Evolutionary conservation across 495 filamentous ascomycete genomes (phyloP), one percentile per base, ranked within the genome.

Genomic region (Daldinia caldariorum): DNA sequence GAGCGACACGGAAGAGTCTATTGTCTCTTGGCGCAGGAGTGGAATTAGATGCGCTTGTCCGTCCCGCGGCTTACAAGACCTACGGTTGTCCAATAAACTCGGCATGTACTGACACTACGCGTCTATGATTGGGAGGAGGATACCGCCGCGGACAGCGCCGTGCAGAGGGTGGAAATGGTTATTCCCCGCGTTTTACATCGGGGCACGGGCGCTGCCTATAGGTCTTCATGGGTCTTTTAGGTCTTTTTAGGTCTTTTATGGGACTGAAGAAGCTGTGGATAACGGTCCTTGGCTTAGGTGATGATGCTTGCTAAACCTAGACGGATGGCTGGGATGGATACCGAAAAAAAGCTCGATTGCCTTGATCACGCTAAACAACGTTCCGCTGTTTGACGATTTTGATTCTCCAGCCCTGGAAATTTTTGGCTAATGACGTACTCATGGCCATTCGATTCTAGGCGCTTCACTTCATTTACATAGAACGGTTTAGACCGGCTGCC

Each of bases 91-190:
- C 70, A 72, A 72, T 72, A 56, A 62, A 58, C 26, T 31, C 32
- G 51, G 38, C 61, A 22, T 37, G 57, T 41, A 55, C 20, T 51
- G 49, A 10, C 53, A 20, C 39, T 34, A 20, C 32, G 34, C 26
- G 59, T 37, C 61, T 49, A 49, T 72, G 65, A 72, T 72, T 72
- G 70, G 70, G 70, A 69, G 57, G 18, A 62, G 45, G 14, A 62
- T 29, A 39, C 56, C 70, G 65, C 61, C 61, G 70, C 70, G 50
- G 65, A 57, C 65, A 61, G 61, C 70, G 57, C 61, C 55, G 53
- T 49, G 20, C 63, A 61, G 60, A 55, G 61, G 65, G 45, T 60
- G 49, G 41, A 54, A 43, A 59, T 32, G 22, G 64, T 37, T 61
- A 69, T 65, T 45, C 56, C 65, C 65, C 65, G 70, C 70, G 65